Conservation (phyloP, 1,284 basidiomycete species). For the Melampsora abietis-canadensis region DNA sequence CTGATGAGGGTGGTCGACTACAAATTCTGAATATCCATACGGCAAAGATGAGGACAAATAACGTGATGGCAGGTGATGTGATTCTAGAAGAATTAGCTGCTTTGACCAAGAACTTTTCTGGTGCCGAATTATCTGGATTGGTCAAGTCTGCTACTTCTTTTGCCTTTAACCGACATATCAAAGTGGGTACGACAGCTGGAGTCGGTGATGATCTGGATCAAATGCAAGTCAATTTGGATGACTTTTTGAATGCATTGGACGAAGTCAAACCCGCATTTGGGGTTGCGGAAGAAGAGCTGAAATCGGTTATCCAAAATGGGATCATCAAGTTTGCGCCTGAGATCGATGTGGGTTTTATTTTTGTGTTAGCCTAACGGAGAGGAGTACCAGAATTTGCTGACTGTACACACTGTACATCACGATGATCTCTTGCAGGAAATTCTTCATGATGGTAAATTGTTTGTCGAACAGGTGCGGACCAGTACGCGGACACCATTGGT, state of each 20-base stretch:
- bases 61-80: slow-evolving; percentile 85
- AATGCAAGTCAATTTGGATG: slow-evolving; percentile 77
- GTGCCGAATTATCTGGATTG: slow-evolving; percentile 91
- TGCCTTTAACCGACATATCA: slow-evolving; percentile 95
- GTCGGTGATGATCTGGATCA: slow-evolving; percentile 93
- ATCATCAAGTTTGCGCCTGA: slow-evolving; percentile 82
- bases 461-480: slow-evolving; percentile 90
- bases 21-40: slow-evolving; percentile 98
- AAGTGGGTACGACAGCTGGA: slow-evolving; percentile 93
- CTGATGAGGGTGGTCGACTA: slow-evolving; percentile 84
- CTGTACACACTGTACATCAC: too few species aligned
- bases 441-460: slow-evolving; percentile 81
- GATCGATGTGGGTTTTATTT: slow-evolving; percentile 63
- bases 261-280: slow-evolving; percentile 97
- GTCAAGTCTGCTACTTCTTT: slow-evolving; percentile 98
- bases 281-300: slow-evolving; percentile 93
- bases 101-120: slow-evolving; percentile 93
- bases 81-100: slow-evolving; percentile 77
- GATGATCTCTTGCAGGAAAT: slow-evolving; percentile 62
- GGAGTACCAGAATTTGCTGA: not conserved
- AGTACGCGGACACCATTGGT: slow-evolving; percentile 89
- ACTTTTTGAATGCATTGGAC: slow-evolving; percentile 87
- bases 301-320: slow-evolving; percentile 90
- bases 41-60: slow-evolving; percentile 83
- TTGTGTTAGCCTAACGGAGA: not conserved